Percentiles rank a stretch among this genome's conserved stretches.
Conservation (phyloP, 306 rosid species). For the Mucuna pruriens region DNA sequence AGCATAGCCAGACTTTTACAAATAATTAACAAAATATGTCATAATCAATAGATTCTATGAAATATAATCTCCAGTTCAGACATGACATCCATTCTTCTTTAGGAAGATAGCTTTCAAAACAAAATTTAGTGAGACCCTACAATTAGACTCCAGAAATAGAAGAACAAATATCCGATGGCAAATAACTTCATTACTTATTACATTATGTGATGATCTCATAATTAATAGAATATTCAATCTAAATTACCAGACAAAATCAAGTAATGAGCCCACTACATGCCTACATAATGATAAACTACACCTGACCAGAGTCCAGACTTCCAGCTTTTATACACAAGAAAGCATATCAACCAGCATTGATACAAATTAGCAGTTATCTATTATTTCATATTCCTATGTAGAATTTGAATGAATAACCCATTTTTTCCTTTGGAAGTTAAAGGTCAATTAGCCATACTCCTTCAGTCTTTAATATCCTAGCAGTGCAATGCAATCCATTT, state of each 20-base stretch:
- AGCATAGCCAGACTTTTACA: constrained; percentile 13
- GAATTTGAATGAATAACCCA: constrained; percentile 18
- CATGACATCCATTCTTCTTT: neutral
- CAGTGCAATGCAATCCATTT: constrained; percentile 78
- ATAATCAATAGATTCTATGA: neutral
- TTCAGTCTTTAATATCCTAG: constrained; percentile 86
- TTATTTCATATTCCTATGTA: constrained; percentile 20
- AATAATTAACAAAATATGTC: constrained; percentile 23
- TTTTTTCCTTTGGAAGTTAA: constrained; percentile 29
- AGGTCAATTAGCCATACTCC: constrained; percentile 70
- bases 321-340: constrained; percentile 17
- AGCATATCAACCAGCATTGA: neutral
- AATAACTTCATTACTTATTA: constrained; percentile 23
- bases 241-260: constrained; percentile 15
- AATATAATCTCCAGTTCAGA: constrained; percentile 10
- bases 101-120: constrained; percentile 10
- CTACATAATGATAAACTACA: constrained; percentile 15
- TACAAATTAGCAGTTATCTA: constrained; percentile 24
- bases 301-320: neutral
- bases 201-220: neutral
- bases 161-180: constrained; percentile 1
- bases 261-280: constrained; percentile 17
- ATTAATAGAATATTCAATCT: constrained; percentile 4
- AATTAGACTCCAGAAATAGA: constrained; percentile 12
- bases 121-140: neutral